Base-by-base conservation (phyloP, 441 rosid species). In the Rhodomyrtus psidioides region DNA sequence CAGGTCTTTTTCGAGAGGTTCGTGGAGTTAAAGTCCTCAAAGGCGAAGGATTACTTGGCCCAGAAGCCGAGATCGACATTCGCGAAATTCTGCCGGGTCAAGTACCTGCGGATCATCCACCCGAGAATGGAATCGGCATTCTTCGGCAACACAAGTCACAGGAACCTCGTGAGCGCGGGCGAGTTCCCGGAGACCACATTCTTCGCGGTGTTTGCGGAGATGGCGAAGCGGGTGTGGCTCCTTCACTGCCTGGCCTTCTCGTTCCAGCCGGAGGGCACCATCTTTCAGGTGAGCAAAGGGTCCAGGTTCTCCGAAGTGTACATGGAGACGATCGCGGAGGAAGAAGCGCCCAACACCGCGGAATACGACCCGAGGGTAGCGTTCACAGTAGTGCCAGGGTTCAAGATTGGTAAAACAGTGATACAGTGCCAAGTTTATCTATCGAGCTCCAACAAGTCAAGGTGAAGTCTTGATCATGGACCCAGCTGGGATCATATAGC, bases 331-430 rank as follows among this genome's bases (percentile, higher is more conserved):
- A 87, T 93, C 6, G 91, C 89, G 42, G 86, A 83, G 16, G 85
- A 59, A 34, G 86, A 28, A 23, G 46, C 44, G 26, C 15, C 28
- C 59, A 54, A 53, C 59, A 56, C 56, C 84, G 34, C 65, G 55
- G 92, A 88, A 55, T 89, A 91, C 24, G 98, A 95, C 59, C 95
- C 94, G 2, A 87, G 89, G 6, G 99, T 96, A 6, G 97, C 93
- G 2, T 96, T 95, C 88, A 95, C 98, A 0, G 93, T 95, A 5
- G 91, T 95, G 87, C 99, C 99, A 2, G 99, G 99, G 12, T 97
- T 97, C 91, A 91, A 89, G 89, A 88, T 95, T 9, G 96, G 98
- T 75, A 92, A 93, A 87, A 93, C 94, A 12, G 83, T 91, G 13
- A 86, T 95, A 58, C 98, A 94, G 60, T 91, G 95, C 81, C 94